Percentiles rank a stretch among this genome's conserved stretches.
These are phyloP conservation scores for Fusarium sp. DNA, from an alignment of 2,329 filamentous ascomycete genomes.

Conservation along the genomic window DNA sequence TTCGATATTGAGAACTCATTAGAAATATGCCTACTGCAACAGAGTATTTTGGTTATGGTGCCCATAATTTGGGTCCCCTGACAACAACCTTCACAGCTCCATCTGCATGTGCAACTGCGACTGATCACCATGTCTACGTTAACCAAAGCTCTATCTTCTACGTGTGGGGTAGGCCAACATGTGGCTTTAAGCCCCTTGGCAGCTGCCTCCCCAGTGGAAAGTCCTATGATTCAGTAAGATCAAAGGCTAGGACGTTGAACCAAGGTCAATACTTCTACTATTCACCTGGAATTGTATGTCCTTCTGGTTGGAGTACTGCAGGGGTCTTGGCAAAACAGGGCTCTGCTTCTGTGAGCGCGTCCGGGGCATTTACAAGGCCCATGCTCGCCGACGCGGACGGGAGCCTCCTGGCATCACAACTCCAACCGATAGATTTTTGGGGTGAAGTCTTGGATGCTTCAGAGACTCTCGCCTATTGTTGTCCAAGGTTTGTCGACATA, in stretches of 20 bases:
- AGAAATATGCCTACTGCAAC: background rate
- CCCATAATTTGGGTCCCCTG: background rate
- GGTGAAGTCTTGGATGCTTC: background rate
- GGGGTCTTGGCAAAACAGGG: background rate
- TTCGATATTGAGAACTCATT: fast-evolving
- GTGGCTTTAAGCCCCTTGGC: background rate
- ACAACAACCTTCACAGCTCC: constrained; percentile 7
- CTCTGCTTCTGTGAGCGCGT: background rate
- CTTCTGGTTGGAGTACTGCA: constrained; percentile 6
- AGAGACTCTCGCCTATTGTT: constrained; percentile 10
- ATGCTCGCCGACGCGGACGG: background rate
- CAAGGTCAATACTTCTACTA: background rate
- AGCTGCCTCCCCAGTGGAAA: constrained; percentile 2
- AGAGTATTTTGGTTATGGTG: constrained; percentile 4
- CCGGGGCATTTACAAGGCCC: background rate
- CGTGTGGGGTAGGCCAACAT: background rate
- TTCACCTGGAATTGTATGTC: background rate
- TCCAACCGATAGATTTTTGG: background rate
- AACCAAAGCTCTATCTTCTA: background rate
- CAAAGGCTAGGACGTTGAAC: background rate
- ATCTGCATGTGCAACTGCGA: background rate
- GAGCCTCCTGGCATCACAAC: background rate
- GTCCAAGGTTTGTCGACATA: background rate
- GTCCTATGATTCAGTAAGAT: fast-evolving
- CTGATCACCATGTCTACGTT: background rate